These are phyloP conservation scores for Dispira simplex DNA, from an alignment of 192 early-diverging fungal genomes.

Conservation along the genomic window DNA sequence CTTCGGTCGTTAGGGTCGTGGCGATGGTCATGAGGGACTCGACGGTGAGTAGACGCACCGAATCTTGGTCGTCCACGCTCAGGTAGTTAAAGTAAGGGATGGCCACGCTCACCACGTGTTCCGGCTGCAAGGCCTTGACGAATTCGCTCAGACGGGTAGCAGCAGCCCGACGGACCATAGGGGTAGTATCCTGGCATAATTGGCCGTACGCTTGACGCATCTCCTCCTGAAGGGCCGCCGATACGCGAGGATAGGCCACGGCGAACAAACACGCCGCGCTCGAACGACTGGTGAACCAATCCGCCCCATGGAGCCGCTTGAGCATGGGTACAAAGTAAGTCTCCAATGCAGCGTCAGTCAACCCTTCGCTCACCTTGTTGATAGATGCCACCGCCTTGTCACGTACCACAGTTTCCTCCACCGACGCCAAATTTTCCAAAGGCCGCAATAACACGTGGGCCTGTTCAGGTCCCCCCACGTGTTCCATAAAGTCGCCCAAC, in stretches of 20 bases:
- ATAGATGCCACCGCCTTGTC: slow-evolving; percentile 97
- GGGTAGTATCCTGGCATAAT: slow-evolving; percentile 85
- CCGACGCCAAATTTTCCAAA: slow-evolving; percentile 93
- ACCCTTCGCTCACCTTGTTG: slow-evolving; percentile 57
- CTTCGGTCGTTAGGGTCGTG: slow-evolving; percentile 57
- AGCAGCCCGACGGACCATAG: slow-evolving; percentile 95
- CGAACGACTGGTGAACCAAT: slow-evolving; percentile 97
- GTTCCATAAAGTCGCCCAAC: slow-evolving; percentile 82
- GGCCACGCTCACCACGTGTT: slow-evolving; percentile 69
- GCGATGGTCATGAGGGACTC: slow-evolving; percentile 84
- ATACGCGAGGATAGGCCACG: slow-evolving; percentile 54
- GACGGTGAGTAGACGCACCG: slow-evolving; percentile 89
- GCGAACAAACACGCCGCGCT: slow-evolving; percentile 90
- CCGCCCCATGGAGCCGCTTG: slow-evolving; percentile 77
- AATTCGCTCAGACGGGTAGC: slow-evolving; percentile 40
- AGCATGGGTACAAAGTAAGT: slow-evolving; percentile 83
- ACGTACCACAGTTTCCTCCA: slow-evolving; percentile 95
- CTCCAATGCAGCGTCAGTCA: slow-evolving; percentile 72
- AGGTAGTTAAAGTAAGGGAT: slow-evolving; percentile 78
- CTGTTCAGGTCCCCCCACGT: slow-evolving; percentile 78
- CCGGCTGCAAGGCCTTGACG: slow-evolving; percentile 20
- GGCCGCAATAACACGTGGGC: slow-evolving; percentile 76
- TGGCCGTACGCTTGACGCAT: slow-evolving; percentile 67
- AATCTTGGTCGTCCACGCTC: slow-evolving; percentile 84
- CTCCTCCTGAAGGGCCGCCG: slow-evolving; percentile 64